A percentile compares a stretch with the other conserved stretches of the same genome.
Conservation (phyloP, 2,329 filamentous ascomycete species). For the Botrytis medusae region DNA sequence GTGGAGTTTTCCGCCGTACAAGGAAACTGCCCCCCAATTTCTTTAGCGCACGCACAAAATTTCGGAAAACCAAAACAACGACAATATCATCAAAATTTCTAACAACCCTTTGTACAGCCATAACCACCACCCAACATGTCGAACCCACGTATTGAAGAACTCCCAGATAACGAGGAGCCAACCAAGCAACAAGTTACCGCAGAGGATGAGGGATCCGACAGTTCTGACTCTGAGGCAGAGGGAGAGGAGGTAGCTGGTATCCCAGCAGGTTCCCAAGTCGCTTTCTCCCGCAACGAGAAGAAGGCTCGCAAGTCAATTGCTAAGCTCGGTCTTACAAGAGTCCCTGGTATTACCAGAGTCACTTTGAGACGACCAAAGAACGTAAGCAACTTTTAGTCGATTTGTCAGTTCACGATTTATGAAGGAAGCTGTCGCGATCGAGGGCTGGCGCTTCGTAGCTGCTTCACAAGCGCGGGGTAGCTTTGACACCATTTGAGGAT, state of each 20-base stretch:
- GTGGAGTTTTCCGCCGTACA: constrained; percentile 6
- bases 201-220: constrained; percentile 67
- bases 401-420: constrained; percentile 4
- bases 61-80: constrained; percentile 26
- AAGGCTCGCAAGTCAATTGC: constrained; percentile 99
- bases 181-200: constrained; percentile 72
- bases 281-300: constrained; percentile 99
- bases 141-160: constrained; percentile 96
- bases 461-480: constrained; percentile 1
- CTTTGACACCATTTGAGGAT: neutral
- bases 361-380: constrained; percentile 98
- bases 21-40: constrained; percentile 7
- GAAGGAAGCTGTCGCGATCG: neutral
- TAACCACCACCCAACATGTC: constrained; percentile 69
- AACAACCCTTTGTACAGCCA: constrained; percentile 34
- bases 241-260: constrained; percentile 66
- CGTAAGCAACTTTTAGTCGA: constrained; percentile 59
- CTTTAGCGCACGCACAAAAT: constrained; percentile 36
- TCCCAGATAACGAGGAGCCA: constrained; percentile 79
- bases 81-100: constrained; percentile 28
- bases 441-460: constrained; percentile 3
- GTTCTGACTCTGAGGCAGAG: constrained; percentile 76
- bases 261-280: constrained; percentile 80
- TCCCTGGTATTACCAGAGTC: constrained; percentile 96
- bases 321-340: constrained; percentile 95